Evolutionary conservation across 441 rosid genomes (phyloP).

Genomic region (Corymbia citriodora): DNA sequence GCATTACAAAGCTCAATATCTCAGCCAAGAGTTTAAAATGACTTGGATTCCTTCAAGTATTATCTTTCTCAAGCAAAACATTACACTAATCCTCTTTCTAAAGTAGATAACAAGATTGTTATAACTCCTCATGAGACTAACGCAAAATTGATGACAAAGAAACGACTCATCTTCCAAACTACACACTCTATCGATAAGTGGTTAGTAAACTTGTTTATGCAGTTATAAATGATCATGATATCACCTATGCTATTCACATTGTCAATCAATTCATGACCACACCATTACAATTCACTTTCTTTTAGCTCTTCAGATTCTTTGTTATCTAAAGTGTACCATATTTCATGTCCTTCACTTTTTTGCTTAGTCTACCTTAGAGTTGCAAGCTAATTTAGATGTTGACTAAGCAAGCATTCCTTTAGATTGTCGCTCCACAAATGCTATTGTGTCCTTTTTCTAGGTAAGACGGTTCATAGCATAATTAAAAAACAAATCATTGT

Average conservation of each 20-base stretch:
- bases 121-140: neutral
- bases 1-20: neutral
- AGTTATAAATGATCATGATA: neutral
- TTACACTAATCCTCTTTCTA: neutral
- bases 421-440: neutral
- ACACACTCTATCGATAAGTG: neutral
- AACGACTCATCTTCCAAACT: neutral
- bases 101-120: neutral
- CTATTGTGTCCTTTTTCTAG: neutral
- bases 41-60: fast-evolving
- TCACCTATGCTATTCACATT: neutral
- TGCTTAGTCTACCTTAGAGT: neutral
- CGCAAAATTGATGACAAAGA: neutral
- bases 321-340: neutral
- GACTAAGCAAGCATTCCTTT: neutral
- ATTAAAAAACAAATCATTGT: neutral
- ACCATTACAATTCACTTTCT: neutral
- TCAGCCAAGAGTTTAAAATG: neutral
- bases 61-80: neutral
- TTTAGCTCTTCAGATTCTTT: neutral
- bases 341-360: neutral
- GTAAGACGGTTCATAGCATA: neutral
- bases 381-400: neutral
- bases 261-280: neutral
- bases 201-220: neutral